Evolutionary conservation across 495 filamentous ascomycete species (phyloP).

Genomic region (Penicillium daleae): DNA sequence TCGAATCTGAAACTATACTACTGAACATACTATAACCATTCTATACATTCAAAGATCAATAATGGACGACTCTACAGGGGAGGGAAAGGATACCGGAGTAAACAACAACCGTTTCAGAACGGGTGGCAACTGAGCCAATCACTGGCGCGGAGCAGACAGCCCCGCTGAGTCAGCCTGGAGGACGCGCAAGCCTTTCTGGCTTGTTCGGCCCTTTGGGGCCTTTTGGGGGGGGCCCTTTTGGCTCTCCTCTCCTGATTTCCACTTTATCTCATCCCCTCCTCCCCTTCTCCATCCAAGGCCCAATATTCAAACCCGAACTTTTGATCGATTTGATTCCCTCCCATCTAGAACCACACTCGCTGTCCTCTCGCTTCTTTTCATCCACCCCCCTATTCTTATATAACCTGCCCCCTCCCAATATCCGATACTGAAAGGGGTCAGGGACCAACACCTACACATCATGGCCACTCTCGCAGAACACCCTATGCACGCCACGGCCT

Average conservation of each 20-base stretch:
- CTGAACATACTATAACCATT: not conserved
- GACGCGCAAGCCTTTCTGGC: constrained; percentile 43
- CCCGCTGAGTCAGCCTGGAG: constrained; percentile 41
- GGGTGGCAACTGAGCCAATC: constrained; percentile 20
- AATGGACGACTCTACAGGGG: not conserved
- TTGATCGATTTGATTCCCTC: not conserved
- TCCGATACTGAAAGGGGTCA: constrained; percentile 7
- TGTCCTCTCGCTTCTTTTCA: constrained; percentile 11
- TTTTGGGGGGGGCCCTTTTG: not conserved
- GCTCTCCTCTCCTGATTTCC: constrained; percentile 16
- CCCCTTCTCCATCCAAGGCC: constrained; percentile 9
- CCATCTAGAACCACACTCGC: constrained; percentile 15
- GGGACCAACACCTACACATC: constrained; percentile 18
- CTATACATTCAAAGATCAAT: not conserved
- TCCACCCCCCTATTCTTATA: constrained; percentile 5
- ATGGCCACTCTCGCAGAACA: constrained; percentile 52
- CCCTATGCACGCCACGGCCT: constrained; percentile 32
- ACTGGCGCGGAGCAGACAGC: not conserved
- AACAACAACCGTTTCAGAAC: constrained; percentile 20
- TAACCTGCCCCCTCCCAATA: constrained; percentile 5
- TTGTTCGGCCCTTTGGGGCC: constrained; percentile 10
- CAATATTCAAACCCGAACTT: not conserved
- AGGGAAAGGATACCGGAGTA: constrained; percentile 5
- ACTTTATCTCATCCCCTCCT: constrained; percentile 7
- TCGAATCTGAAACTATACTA: not conserved